Conservation (phyloP, 2,329 filamentous ascomycete species). For the Coniella vitis region DNA sequence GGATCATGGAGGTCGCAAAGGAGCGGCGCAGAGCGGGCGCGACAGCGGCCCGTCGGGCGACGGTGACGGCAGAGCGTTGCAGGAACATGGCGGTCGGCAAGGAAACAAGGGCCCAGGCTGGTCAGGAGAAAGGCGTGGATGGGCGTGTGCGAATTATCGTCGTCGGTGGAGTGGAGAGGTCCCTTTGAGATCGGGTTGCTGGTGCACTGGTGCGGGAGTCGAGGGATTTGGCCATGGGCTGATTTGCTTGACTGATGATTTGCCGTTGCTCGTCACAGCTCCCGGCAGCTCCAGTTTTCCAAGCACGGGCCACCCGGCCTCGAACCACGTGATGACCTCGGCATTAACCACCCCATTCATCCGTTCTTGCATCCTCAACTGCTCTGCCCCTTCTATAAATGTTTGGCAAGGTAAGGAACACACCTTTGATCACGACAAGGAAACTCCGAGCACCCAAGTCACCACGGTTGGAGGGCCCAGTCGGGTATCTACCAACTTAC, state of each 20-base stretch:
- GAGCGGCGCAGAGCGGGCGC: conserved; percentile 48
- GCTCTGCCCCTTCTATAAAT: too few relatives aligned
- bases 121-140: conserved; percentile 5
- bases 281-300: conserved; percentile 1
- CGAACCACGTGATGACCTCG: neutral
- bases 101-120: too few relatives aligned
- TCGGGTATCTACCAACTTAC: too few relatives aligned
- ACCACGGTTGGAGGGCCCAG: too few relatives aligned
- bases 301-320: conserved; percentile 1
- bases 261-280: conserved; percentile 3
- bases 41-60: conserved; percentile 53
- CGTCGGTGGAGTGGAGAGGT: conserved; percentile 15
- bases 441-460: too few relatives aligned
- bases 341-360: neutral
- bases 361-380: neutral
- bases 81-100: conserved; percentile 48
- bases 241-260: conserved; percentile 12
- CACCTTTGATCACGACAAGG: too few relatives aligned
- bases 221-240: conserved; percentile 15
- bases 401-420: too few relatives aligned
- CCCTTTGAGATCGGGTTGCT: conserved; percentile 19
- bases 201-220: conserved; percentile 4
- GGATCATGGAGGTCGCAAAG: conserved; percentile 54
- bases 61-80: conserved; percentile 55
- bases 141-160: conserved; percentile 2